Percentiles rank a stretch among this genome's conserved stretches.
phyloP scores from a whole-genome alignment of 2,329 filamentous ascomycete species.

The Scytalidium lignicola region DNA sequence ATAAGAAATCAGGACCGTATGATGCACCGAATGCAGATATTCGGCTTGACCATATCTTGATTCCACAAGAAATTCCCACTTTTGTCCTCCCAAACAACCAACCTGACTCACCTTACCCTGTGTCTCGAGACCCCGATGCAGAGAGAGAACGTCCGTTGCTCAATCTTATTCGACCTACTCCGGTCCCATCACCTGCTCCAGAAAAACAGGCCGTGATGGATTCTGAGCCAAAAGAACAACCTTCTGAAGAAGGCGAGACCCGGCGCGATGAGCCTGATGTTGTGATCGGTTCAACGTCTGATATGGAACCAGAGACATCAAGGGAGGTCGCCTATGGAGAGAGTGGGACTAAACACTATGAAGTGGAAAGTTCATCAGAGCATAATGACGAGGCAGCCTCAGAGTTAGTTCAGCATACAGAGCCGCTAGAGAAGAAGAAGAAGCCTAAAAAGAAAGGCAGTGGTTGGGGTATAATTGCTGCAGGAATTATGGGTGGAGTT shows the following conservation, averaged over 20 bases:
- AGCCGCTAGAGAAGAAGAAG: constrained; percentile 31
- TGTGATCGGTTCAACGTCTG: constrained; percentile 35
- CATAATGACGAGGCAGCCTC: constrained; percentile 23
- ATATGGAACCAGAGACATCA: constrained; percentile 38
- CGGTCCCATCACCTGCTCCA: constrained; percentile 44
- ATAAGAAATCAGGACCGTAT: constrained; percentile 44
- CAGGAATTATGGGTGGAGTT: constrained; percentile 40
- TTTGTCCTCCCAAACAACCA: constrained; percentile 30
- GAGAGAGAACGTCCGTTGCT: constrained; percentile 43
- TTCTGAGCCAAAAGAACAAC: constrained; percentile 8
- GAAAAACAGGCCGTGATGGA: constrained; percentile 32
- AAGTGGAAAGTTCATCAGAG: constrained; percentile 49
- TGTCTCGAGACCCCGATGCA: constrained; percentile 21
- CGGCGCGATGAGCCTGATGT: constrained; percentile 29
- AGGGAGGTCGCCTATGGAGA: too few relatives aligned
- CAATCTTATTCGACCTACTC: constrained; percentile 58
- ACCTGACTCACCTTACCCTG: constrained; percentile 16
- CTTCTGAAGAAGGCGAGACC: constrained; percentile 6
- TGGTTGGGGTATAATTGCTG: constrained; percentile 49
- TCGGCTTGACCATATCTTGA: constrained; percentile 52
- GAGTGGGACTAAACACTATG: too few relatives aligned
- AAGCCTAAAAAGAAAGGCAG: constrained; percentile 18
- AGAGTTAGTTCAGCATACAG: constrained; percentile 11
- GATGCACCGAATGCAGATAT: constrained; percentile 60
- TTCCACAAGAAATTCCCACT: constrained; percentile 42